phyloP scores from a whole-genome alignment of 2,329 filamentous ascomycete species.

The Pseudogymnoascus pannorum region DNA sequence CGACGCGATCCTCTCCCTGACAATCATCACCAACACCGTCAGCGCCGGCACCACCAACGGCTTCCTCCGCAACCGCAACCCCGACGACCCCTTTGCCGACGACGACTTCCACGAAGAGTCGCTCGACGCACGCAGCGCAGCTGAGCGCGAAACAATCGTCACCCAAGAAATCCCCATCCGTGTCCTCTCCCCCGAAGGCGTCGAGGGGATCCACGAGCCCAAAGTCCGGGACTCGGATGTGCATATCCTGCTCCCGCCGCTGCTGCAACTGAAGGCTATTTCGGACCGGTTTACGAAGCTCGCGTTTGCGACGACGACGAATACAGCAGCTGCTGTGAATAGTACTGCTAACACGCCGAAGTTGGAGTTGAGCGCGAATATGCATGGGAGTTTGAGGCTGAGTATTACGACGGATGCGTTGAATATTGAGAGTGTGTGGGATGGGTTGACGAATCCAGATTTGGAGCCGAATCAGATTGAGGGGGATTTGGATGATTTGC shows the following conservation, averaged over 20 bases:
- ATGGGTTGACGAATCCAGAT: slow-evolving; percentile 76
- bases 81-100: slow-evolving; percentile 36
- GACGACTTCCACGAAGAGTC: slow-evolving; percentile 40
- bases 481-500: slow-evolving; percentile 58
- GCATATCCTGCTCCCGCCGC: slow-evolving; percentile 80
- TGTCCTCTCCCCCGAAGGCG: slow-evolving; percentile 72
- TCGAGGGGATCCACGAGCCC: slow-evolving; percentile 93
- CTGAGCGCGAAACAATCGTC: slow-evolving; percentile 82
- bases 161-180: slow-evolving; percentile 95
- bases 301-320: slow-evolving; percentile 42
- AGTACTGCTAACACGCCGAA: slow-evolving; percentile 45
- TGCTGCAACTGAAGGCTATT: slow-evolving; percentile 85
- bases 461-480: slow-evolving; percentile 70
- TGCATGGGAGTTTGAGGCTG: slow-evolving; percentile 80
- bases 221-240: slow-evolving; percentile 86
- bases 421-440: slow-evolving; percentile 80
- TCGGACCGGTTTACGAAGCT: slow-evolving; percentile 93
- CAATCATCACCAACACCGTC: slow-evolving; percentile 70
- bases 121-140: slow-evolving; percentile 49
- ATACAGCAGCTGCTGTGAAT: slow-evolving; percentile 14
- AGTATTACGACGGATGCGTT: slow-evolving; percentile 77
- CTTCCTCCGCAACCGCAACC: slow-evolving; percentile 25
- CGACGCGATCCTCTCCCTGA: slow-evolving; percentile 79
- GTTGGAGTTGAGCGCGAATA: slow-evolving; percentile 84
- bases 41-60: slow-evolving; percentile 34